Base-by-base conservation (phyloP, 225 moss, liverwort and hornwort genomes). In the Physcomitrellopsis africana region DNA sequence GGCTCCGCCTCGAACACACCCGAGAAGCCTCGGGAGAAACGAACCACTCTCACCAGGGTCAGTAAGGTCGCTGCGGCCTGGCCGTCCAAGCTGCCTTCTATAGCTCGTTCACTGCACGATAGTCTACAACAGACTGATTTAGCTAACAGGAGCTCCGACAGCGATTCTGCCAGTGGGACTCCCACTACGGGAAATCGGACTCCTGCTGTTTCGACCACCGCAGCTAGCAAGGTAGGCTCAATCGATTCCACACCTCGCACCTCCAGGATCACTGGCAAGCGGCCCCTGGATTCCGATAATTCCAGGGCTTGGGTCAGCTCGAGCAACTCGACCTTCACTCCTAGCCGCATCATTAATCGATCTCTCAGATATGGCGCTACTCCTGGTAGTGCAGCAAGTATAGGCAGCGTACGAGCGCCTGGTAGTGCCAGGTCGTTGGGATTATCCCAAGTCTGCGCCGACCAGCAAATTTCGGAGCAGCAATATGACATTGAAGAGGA, bases 401-500 rank as follows among this genome's bases (percentile, higher is more conserved):
- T 89, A n/a, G 76, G 85, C 8, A 89, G 79, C 73, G 78, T 86
- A 23, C 81, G 93, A 63, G 86, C 76, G 20, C 44, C 81, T 48
- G 77, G 32, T 58, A 82, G 51, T 67, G 86, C 59, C 57, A 81
- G 49, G 90, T 79, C 76, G 72, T 76, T 60, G 56, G 75, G 52
- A 47, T 51, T 81, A 5, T 79, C 72, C 66, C 85, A 79, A 20
- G 75, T 81, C 41, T 32, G 23, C 43, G 26, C 60, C n/a, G 68
- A 79, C 41, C 74, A 73, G 62, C 82, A 79, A 59, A 67, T 76
- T 47, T 63, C 76, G 45, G 80, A 86, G 44, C 90, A 90, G 51
- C 86, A 87, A 49, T 93, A 92, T 47, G 89, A 90, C 69, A 71
- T 96, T 7, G 86, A 93, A 68, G 96, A 96, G 85, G 93, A 96